Evolutionary conservation across 2,329 filamentous ascomycete species (phyloP), one percentile per base, ranked within the genome.

Genomic region (Phaeosphaeria sp.): DNA sequence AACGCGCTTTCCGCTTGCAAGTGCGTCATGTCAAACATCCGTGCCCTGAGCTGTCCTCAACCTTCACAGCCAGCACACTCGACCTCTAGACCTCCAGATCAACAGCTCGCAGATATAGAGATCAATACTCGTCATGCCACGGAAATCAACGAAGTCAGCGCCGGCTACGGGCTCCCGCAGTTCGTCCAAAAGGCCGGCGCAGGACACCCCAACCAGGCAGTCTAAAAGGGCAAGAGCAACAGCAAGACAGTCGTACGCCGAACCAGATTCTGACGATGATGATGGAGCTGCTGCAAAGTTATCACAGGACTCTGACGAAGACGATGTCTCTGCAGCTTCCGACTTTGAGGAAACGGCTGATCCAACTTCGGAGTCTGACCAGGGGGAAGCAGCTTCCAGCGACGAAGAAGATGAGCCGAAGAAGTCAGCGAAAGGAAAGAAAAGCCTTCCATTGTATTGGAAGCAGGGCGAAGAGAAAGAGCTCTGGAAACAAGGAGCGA

Each of bases 401-500:
- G 68, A 75, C 8, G 66, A 74, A 20, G 69, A 76, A 40, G 55
- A 51, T 36, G 61, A 69, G 53, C 57, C 65, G 22, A 75, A 70
- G 59, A 75, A 63, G 59, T 54, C 59, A 55, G 44, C 51, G 49
- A 57, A 36, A 13, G 30, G 54, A 59, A 73, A 63, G 51, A 69
- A 60, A 58, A 60, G 49, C 39, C 61, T 67, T 48, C 63, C 64
- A 17, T 51, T 63, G 45, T 70, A 57, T 56, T 70, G 65, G 54
- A 71, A 70, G 53, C 50, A 59, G 30, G 53, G 42, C 3, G 77
- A 79, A 52, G 78, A 79, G 46, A 80, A 81, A 61, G 82, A 86
- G 51, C 71, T 87, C 33, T 87, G 85, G 85, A 81, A 82, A 68
- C 77, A 82, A 57, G 85, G 85, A 9, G 83, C 84, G 36, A 85